Evolutionary conservation across 1,284 basidiomycete species (phyloP).

Genomic region (Melanopsichium pennsylvanicum): DNA sequence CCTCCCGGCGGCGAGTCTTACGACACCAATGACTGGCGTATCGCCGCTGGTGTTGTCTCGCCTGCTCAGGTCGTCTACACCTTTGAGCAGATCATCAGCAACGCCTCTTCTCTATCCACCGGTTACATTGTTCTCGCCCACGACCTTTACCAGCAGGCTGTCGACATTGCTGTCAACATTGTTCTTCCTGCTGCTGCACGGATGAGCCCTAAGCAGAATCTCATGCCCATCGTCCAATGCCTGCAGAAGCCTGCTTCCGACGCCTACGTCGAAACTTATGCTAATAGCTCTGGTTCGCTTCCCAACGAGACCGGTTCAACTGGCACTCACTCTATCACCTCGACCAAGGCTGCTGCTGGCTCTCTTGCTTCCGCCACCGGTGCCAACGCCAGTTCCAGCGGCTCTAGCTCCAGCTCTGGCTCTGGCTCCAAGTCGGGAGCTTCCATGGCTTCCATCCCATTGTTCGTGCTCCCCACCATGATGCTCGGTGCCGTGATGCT

Average conservation of each 20-base stretch:
- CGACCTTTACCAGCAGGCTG: conserved; percentile 63
- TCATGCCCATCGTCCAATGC: conserved; percentile 67
- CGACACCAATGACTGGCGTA: conserved; percentile 62
- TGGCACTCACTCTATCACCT: conserved; percentile 31
- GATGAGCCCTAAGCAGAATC: conserved; percentile 71
- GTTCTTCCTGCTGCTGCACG: conserved; percentile 57
- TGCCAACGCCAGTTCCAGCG: conserved; percentile 3
- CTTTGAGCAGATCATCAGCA: conserved; percentile 55
- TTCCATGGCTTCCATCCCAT: conserved; percentile 8
- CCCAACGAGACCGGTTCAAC: conserved; percentile 38
- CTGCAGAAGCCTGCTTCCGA: conserved; percentile 48
- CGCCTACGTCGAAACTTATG: conserved; percentile 57
- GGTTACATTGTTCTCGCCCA: conserved; percentile 82
- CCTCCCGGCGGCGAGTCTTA: conserved; percentile 42
- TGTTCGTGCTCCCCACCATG: conserved; percentile 22
- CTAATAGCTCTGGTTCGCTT: conserved; percentile 46
- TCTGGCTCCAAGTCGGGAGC: conserved; percentile 13
- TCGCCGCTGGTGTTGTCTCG: conserved; percentile 54
- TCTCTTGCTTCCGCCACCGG: conserved; percentile 13
- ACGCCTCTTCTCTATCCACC: conserved; percentile 71
- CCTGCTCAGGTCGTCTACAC: conserved; percentile 49
- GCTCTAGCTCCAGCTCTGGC: conserved; percentile 4
- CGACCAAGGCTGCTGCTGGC: conserved; percentile 23
- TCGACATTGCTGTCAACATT: conserved; percentile 59
- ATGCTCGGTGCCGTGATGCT: conserved; percentile 28